A percentile compares a stretch with the other conserved stretches of the same genome.
These are phyloP conservation scores for Cyberlindnera mrakii DNA, from an alignment of 805 yeast species.

Conservation along the genomic window DNA sequence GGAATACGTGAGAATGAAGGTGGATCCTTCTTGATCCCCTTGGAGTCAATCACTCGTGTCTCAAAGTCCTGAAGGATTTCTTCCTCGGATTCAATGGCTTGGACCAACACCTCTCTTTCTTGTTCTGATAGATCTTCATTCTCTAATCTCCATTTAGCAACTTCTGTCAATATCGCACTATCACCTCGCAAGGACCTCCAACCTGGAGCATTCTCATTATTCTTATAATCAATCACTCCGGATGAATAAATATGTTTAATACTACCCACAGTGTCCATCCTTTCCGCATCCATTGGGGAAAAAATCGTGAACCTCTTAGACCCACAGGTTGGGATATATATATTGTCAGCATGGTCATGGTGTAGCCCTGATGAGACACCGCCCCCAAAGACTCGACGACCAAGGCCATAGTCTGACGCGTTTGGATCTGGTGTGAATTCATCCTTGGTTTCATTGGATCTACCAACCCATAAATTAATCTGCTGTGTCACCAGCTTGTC, in stretches of 20 bases:
- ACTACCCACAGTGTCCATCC: constrained; percentile 59
- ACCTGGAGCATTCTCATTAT: constrained; percentile 47
- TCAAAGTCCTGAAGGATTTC: constrained; percentile 13
- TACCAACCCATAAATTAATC: constrained; percentile 70
- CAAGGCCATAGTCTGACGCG: constrained; percentile 35
- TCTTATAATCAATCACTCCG: constrained; percentile 61
- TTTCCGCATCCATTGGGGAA: constrained; percentile 55
- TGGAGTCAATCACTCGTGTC: constrained; percentile 10
- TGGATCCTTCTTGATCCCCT: constrained; percentile 40
- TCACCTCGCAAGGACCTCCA: constrained; percentile 62
- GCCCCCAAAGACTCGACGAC: constrained; percentile 49
- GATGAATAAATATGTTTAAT: constrained; percentile 46
- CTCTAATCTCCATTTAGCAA: constrained; percentile 37
- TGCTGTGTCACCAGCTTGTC: constrained; percentile 54
- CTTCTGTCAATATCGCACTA: constrained; percentile 50
- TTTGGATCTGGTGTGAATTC: constrained; percentile 14
- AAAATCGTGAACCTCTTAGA: constrained; percentile 60
- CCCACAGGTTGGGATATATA: constrained; percentile 58
- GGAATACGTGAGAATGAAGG: constrained; percentile 66
- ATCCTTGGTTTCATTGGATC: constrained; percentile 13
- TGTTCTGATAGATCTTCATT: constrained; percentile 19
- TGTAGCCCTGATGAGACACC: constrained; percentile 71
- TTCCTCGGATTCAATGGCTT: constrained; percentile 26
- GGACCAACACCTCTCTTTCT: constrained; percentile 20
- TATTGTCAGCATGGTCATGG: constrained; percentile 76